These are phyloP conservation scores for Choanephora cucurbitarum DNA, from an alignment of 371 early-diverging fungal genomes.

Conservation along the genomic window DNA sequence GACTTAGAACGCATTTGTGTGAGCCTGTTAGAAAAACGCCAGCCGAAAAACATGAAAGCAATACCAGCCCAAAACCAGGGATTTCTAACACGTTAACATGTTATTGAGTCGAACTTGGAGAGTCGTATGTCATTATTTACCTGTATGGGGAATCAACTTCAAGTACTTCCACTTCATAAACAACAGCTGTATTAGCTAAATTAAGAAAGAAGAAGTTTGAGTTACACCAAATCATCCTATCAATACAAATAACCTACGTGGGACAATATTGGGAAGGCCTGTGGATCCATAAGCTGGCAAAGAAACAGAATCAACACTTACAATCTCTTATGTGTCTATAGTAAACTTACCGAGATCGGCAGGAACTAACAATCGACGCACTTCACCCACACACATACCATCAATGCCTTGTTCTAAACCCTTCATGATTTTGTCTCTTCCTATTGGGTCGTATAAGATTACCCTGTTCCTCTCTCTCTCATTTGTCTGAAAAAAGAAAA, in stretches of 20 bases:
- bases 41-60: constrained; percentile 12
- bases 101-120: not conserved
- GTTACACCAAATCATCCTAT: constrained; percentile 1
- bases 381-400: constrained; percentile 73
- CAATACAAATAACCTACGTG: constrained; percentile 23
- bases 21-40: not conserved
- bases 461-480: not conserved
- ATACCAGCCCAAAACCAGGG: constrained; percentile 40
- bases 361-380: constrained; percentile 66
- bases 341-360: constrained; percentile 39
- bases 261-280: constrained; percentile 38
- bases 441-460: constrained; percentile 12
- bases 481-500: not conserved
- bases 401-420: constrained; percentile 70
- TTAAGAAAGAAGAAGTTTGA: not conserved
- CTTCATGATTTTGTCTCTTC: constrained; percentile 36
- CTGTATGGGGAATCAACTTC: constrained; percentile 29
- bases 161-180: constrained; percentile 43
- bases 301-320: not conserved
- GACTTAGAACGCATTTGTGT: not conserved
- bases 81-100: constrained; percentile 20
- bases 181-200: constrained; percentile 35
- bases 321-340: not conserved
- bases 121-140: constrained; percentile 20
- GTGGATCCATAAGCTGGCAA: constrained; percentile 32